Evolutionary conservation across 345 rosid species (phyloP).

Genomic region (Eutrema japonicum): DNA sequence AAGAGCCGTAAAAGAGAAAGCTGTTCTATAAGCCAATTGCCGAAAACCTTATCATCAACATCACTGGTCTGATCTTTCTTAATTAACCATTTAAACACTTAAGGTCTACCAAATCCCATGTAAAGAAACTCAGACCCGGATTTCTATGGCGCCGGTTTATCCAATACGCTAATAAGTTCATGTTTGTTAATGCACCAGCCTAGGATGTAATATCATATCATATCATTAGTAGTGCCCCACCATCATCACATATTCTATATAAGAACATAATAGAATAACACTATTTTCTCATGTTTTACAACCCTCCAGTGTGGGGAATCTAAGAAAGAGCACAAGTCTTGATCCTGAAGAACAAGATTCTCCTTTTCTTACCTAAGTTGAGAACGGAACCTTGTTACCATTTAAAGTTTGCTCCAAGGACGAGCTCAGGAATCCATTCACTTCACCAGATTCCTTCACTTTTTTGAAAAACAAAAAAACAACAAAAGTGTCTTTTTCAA

Average conservation of each 20-base stretch:
- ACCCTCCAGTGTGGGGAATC: conserved; percentile 29
- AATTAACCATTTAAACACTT: no score
- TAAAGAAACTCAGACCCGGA: background rate
- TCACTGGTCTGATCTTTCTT: no score
- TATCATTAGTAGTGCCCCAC: background rate
- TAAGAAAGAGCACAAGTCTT: conserved; percentile 24
- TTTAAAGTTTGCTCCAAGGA: conserved; percentile 39
- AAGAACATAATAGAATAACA: conserved; percentile 20
- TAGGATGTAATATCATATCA: background rate
- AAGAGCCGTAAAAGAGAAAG: no score
- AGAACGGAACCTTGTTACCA: conserved; percentile 38
- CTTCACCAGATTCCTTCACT: conserved; percentile 29
- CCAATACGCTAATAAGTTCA: background rate
- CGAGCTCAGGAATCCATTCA: conserved; percentile 35
- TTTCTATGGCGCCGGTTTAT: background rate
- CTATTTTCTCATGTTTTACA: conserved; percentile 14
- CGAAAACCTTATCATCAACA: no score
- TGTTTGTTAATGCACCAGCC: background rate
- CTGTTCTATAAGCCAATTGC: no score
- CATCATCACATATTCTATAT: background rate
- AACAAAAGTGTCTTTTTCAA: conserved; percentile 24
- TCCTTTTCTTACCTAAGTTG: conserved; percentile 27
- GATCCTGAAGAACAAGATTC: conserved; percentile 38
- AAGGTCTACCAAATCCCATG: no score
- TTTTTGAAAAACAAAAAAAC: conserved; percentile 16